Evolutionary conservation across 106 monocot species (phyloP).

Genomic region (Triglochin maritima): DNA sequence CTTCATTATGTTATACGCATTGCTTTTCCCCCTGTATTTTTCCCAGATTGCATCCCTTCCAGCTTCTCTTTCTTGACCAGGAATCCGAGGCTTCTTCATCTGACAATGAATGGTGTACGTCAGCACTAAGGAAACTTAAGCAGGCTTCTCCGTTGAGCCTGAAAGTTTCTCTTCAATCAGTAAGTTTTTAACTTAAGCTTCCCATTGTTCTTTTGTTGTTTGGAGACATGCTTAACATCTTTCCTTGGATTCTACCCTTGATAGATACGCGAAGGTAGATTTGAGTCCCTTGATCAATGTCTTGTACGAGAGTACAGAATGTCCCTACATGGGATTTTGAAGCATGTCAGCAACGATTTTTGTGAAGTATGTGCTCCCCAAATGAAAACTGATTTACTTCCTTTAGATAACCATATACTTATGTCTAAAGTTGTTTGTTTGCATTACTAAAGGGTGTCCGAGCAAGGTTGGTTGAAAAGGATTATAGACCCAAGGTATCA

Average conservation of each 20-base stretch:
- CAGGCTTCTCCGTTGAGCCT: constrained; percentile 82
- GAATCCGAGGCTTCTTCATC: constrained; percentile 62
- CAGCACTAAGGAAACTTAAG: constrained; percentile 82
- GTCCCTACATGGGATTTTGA: constrained; percentile 78
- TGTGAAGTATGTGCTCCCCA: constrained; percentile 42
- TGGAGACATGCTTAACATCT: neutral
- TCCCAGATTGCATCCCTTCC: neutral
- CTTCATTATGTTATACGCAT: too few species aligned
- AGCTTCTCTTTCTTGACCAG: constrained; percentile 19
- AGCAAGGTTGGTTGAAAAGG: constrained; percentile 69
- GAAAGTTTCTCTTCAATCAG: constrained; percentile 81
- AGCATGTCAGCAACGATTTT: constrained; percentile 51
- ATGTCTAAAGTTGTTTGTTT: neutral
- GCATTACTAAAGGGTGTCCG: constrained; percentile 52
- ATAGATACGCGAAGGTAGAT: constrained; percentile 90
- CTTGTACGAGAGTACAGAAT: constrained; percentile 85
- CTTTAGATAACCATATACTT: neutral
- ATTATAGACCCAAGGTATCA: constrained; percentile 74
- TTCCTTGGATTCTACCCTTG: neutral
- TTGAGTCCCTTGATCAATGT: constrained; percentile 85
- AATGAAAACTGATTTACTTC: neutral
- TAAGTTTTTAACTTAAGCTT: constrained; percentile 24
- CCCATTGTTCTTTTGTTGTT: neutral
- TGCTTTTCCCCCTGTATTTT: neutral
- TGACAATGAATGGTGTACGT: constrained; percentile 70